These are phyloP conservation scores for Gnomoniopsis smithogilvyi DNA, from an alignment of 2,329 filamentous ascomycete species.

Conservation along the genomic window DNA sequence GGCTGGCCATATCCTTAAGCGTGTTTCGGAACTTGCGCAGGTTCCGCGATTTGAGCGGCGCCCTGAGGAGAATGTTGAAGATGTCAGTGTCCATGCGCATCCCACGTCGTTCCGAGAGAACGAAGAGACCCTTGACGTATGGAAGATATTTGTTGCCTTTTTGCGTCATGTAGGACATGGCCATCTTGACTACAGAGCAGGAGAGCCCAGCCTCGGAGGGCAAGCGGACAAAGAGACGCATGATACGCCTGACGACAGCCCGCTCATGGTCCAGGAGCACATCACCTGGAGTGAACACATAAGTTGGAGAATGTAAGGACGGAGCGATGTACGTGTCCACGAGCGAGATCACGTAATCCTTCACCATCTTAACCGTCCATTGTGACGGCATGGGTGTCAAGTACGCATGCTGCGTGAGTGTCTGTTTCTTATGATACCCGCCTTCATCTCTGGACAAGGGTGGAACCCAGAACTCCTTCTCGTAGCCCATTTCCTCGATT, in stretches of 20 bases:
- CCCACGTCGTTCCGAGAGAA: constrained; percentile 32
- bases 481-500: background rate
- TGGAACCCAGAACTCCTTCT: constrained; percentile 6
- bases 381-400: background rate
- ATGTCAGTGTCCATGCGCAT: constrained; percentile 42
- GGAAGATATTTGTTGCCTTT: constrained; percentile 24
- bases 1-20: constrained; percentile 38
- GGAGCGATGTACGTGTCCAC: constrained; percentile 26
- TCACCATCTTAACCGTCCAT: constrained; percentile 29
- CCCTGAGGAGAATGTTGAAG: constrained; percentile 46
- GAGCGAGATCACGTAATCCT: constrained; percentile 40
- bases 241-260: constrained; percentile 36
- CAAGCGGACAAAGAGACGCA: constrained; percentile 35
- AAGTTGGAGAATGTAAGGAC: constrained; percentile 5
- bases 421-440: background rate
- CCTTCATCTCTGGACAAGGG: constrained; percentile 14
- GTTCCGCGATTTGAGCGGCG: constrained; percentile 37
- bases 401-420: constrained; percentile 1
- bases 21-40: constrained; percentile 38
- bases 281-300: background rate
- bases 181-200: constrained; percentile 38
- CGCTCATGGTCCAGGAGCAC: constrained; percentile 32
- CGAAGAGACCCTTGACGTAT: constrained; percentile 32
- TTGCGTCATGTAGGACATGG: constrained; percentile 37
- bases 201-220: constrained; percentile 33